Base-by-base conservation (phyloP, 2,329 filamentous ascomycete species). In the Aspergillus vadensis region DNA sequence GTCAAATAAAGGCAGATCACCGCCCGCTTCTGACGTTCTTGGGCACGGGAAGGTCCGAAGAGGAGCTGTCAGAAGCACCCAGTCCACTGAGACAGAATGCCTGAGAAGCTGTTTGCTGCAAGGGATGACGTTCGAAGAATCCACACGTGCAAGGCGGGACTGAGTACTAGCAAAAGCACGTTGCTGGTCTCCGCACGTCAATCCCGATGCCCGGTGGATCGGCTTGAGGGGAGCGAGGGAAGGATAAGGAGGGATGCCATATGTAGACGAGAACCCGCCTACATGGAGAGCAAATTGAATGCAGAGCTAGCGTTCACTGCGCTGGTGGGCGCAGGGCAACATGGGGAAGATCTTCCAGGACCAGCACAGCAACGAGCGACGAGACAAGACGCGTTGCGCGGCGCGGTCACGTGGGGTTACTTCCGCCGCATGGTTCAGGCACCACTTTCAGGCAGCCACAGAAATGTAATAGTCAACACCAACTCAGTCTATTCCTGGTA, bases 351-450 rank as follows among this genome's bases (percentile, higher is more conserved):
- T 36, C 32, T 36, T 36, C 32, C 32, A 36, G 32, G 32, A 36
- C 32, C 32, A 36, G 32, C 32, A 5, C 32, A 36, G 32, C 32
- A 36, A 36, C 32, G 12, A 36, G 32, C 32, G 32, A 51, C 41
- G 55, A 59, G 57, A 56, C 56, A 53, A 19, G 71, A 70, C 73
- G 73, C 72, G 72, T 74, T 58, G 10, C 63, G 65, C 65, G 62
- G 68, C 71, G 68, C 69, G 69, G 65, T 75, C 73, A 75, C 72
- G 71, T 75, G 72, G 25, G 4, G 17, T 14, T 41, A 47, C 32
- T 36, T 36, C 32, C 4, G 6, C 51, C 17, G 19, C 12, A 4
- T 27, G 15, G 2, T 15, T 55, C 55, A 49, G 51, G 43, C 49
- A 25, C 15, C n/a, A 15, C 32, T 15, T 14, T 43, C 32, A 56